Percentiles rank a stretch among this genome's conserved stretches.
These are phyloP conservation scores for Dothideomycetidae sp. DNA, from an alignment of 2,329 filamentous ascomycete genomes.

Conservation along the genomic window DNA sequence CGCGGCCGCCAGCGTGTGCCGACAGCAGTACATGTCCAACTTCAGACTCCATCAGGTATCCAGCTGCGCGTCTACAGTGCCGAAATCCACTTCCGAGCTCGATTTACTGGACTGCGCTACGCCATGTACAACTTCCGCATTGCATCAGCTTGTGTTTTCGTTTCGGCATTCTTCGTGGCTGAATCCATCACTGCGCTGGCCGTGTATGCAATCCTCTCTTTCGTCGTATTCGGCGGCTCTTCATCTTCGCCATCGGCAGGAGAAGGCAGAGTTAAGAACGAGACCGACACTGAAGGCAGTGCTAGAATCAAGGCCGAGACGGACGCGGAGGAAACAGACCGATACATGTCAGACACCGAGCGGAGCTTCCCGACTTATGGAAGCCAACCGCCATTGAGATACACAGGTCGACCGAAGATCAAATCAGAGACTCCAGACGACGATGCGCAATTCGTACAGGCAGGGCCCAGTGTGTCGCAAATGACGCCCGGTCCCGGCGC, in stretches of 20 bases:
- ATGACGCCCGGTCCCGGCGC: conserved; percentile 14
- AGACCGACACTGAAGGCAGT: conserved; percentile 7
- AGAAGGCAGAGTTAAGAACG: conserved; percentile 12
- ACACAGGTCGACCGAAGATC: conserved; percentile 16
- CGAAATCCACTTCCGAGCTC: conserved; percentile 54
- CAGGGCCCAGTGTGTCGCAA: conserved; percentile 11
- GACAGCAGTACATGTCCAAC: conserved; percentile 43
- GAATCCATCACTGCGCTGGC: conserved; percentile 54
- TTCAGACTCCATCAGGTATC: conserved; percentile 42
- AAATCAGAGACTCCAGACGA: conserved; percentile 15
- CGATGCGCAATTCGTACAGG: conserved; percentile 11
- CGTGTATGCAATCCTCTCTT: conserved; percentile 47
- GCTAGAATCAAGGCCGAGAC: conserved; percentile 19
- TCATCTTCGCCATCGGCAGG: conserved; percentile 12
- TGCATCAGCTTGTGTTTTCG: conserved; percentile 53
- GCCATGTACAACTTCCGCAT: conserved; percentile 76
- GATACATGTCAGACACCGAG: conserved; percentile 35
- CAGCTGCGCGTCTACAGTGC: conserved; percentile 62
- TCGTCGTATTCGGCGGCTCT: conserved; percentile 21
- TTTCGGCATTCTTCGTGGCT: conserved; percentile 58
- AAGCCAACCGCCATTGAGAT: conserved; percentile 28
- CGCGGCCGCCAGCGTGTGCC: conserved; percentile 41
- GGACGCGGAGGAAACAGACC: conserved; percentile 12
- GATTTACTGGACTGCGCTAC: conserved; percentile 62
- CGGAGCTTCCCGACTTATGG: conserved; percentile 36